Evolutionary conservation across 257 asterid species (phyloP), one percentile per base, ranked within the genome.

Genomic region (Lithospermum erythrorhizon): DNA sequence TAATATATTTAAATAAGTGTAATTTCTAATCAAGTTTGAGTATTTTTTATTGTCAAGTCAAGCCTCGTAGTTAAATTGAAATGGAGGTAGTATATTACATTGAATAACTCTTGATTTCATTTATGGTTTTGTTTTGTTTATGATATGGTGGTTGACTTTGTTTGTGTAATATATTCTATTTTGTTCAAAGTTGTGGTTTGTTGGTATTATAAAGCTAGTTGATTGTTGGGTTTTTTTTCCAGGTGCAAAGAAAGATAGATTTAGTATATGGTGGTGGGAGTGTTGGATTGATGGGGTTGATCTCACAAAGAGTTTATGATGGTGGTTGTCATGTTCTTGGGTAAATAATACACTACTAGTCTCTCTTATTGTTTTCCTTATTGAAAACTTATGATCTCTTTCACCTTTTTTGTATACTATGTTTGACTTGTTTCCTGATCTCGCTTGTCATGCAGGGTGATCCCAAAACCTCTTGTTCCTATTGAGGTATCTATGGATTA

Each of bases 221-320:
- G 30, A 17, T 55, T 57, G 63, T 30, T 30, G 64, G 48, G n/a
- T 67, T 58, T 22, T 58, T 62, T 30, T 48, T 61, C 55, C 78
- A 93, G 99, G 95, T 89, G 73, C 70, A 62, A 67, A 87, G 96
- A 82, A 93, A 83, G 75, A 82, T 93, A 74, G 77, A 83, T 73
- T 75, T 93, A 82, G 99, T 93, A 23, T 93, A 93, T 76, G 99
- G 97, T 14, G 99, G 99, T 72, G 99, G 99, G 54, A 93, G 97
- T 76, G 73, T 89, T 63, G 99, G 99, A 65, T 81, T 93, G 62
- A 93, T 93, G 97, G 99, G 99, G 49, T 71, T 89, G 66, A 70
- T 93, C 21, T 87, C 97, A 56, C 89, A 83, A 75, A 79, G 79
- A 80, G 99, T 87, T 10, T 81, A 66, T 75, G 95, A 87, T 75